Conservation (phyloP, 2,329 filamentous ascomycete genomes). For the Boeremia lycopersici region DNA sequence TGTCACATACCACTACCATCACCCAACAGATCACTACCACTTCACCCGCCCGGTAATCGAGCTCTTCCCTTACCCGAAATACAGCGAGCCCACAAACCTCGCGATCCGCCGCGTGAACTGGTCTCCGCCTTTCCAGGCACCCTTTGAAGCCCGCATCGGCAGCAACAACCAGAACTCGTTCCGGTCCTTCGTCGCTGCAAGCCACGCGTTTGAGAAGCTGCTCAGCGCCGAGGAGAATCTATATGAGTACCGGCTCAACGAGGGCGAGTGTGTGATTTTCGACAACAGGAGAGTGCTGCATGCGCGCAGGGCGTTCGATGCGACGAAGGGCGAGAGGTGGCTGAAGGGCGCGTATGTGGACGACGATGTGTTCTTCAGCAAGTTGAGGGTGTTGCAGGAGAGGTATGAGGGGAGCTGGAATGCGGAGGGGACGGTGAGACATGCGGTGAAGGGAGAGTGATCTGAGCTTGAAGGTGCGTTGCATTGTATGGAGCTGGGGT, state of each 20-base stretch:
- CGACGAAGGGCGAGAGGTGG: constrained; percentile 72
- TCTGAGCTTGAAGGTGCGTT: neutral
- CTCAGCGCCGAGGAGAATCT: constrained; percentile 65
- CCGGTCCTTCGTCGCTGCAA: constrained; percentile 48
- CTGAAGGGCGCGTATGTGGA: constrained; percentile 85
- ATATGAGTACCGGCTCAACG: constrained; percentile 73
- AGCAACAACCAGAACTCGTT: constrained; percentile 35
- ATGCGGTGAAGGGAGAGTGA: constrained; percentile 11
- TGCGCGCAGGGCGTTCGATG: constrained; percentile 77
- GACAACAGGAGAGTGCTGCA: constrained; percentile 87
- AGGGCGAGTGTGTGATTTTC: constrained; percentile 92
- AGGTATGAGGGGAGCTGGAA: constrained; percentile 40
- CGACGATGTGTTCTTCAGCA: constrained; percentile 63
- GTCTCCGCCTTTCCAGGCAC: constrained; percentile 80
- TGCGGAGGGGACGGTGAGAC: constrained; percentile 42
- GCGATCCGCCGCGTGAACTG: constrained; percentile 63
- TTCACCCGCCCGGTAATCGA: constrained; percentile 63
- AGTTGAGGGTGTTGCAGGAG: constrained; percentile 52
- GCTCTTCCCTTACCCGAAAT: constrained; percentile 34
- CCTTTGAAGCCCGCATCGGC: constrained; percentile 50
- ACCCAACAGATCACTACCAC: constrained; percentile 65
- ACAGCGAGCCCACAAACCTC: constrained; percentile 38
- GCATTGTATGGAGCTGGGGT: constrained; percentile 9
- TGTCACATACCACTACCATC: constrained; percentile 72
- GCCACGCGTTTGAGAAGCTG: constrained; percentile 61